Evolutionary conservation across 2,329 filamentous ascomycete species (phyloP).

Genomic region (Davidsoniella australis): DNA sequence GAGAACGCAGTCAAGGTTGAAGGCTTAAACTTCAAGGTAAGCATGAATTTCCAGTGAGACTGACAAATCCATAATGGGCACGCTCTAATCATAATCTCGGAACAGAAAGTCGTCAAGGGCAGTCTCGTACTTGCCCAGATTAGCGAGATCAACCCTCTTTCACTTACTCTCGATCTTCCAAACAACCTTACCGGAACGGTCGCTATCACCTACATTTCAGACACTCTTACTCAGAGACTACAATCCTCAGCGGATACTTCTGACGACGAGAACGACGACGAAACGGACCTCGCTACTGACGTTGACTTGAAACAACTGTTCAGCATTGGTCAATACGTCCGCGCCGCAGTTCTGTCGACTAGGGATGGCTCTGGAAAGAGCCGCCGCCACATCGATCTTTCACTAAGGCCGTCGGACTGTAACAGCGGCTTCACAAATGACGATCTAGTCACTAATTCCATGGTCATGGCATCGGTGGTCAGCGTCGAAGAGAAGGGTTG

Average conservation of each 20-base stretch:
- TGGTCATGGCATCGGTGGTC: constrained; percentile 69
- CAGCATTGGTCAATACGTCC: constrained; percentile 68
- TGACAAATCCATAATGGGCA: background rate
- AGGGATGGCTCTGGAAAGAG: constrained; percentile 38
- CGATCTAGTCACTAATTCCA: constrained; percentile 57
- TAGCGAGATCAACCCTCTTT: constrained; percentile 59
- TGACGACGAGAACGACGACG: constrained; percentile 37
- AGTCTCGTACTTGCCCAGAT: constrained; percentile 80
- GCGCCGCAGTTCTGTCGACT: constrained; percentile 68
- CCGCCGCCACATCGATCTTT: constrained; percentile 74
- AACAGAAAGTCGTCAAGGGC: constrained; percentile 63
- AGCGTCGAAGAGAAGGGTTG: constrained; percentile 95
- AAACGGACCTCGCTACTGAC: constrained; percentile 33
- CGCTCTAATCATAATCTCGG: constrained; percentile 14
- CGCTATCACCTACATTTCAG: constrained; percentile 80
- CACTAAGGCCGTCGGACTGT: constrained; percentile 59
- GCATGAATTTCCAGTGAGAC: constrained; percentile 12
- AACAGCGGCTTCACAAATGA: constrained; percentile 60
- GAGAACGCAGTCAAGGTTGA: constrained; percentile 56
- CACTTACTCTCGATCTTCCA: constrained; percentile 67
- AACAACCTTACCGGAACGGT: constrained; percentile 88
- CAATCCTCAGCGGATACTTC: constrained; percentile 43
- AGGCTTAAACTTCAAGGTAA: constrained; percentile 75
- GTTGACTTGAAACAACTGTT: constrained; percentile 57
- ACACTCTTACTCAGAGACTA: constrained; percentile 57